Evolutionary conservation across 202 grass and related monocot species (phyloP), one percentile per base, ranked within the genome.

Genomic region (Hordeum pubiflorum): DNA sequence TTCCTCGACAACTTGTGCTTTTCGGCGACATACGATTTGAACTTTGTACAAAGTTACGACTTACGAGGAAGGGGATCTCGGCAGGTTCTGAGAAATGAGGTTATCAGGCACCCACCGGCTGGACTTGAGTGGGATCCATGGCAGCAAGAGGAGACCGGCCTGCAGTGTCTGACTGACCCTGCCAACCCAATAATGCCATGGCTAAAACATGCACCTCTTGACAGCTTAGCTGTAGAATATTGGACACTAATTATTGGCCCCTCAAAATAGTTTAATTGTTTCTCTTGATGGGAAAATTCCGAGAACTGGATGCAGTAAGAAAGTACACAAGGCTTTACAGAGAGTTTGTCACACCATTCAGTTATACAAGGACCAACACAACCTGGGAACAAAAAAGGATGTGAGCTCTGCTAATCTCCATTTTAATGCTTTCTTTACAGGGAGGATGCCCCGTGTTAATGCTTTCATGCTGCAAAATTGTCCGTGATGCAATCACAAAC

Each of bases 151-250:
- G 33, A 58, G 78, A 58, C 33, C 32, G 36, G 13, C 1, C 12
- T 46, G 12, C 50, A 54, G 50, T 8, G 17, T 74, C 26, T 60
- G 26, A n/a, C 58, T 58, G 24, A n/a, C 43, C 40, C 24, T 13
- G 48, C 75, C 80, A 82, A 56, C 63, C 44, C 34, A 78, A 65
- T 82, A 61, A 44, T 57, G 26, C 14, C 37, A 79, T 79, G 75
- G 67, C 67, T 44, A 17, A 41, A 39, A 39, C 75, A 83, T 10
- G 69, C 54, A 20, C 7, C 4, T 44, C n/a, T 83, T 83, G 60
- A 50, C 75, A 79, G 52, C 59, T 77, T 79, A 82, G 37, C 31
- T 67, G 12, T 33, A 36, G 36, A 59, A 58, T 32, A 15, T 22
- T 79, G 11, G 18, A 26, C n/a, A 43, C 2, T 76, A 75, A 69